Evolutionary conservation across 2,329 filamentous ascomycete species (phyloP), one percentile per base, ranked within the genome.

Genomic region (Leptographium radiaticola): DNA sequence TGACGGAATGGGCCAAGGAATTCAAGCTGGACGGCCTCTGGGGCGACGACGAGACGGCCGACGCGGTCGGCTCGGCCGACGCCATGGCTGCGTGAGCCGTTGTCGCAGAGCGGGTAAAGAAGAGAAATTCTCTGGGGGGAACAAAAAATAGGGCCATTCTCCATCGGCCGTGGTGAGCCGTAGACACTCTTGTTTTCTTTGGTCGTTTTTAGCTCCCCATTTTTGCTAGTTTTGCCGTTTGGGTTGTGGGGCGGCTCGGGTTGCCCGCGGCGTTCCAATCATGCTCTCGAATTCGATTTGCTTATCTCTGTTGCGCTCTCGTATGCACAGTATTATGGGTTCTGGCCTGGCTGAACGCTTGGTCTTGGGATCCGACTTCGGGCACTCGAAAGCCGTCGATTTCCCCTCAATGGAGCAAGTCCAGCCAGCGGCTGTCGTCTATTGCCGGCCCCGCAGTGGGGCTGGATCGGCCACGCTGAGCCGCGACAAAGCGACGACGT

Each of bases 1-100:
- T 97, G 53, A 87, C 85, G 12, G 84, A 94, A 67, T 95, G 91
- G 89, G 87, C 90, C 9, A 83, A 87, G 62, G 91, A 97, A 69
- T 97, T 98, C 71, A 90, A 91, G 73, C 76, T 98, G 10, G 93
- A 96, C 58, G 93, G 89, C 2, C 71, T 98, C 15, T 97, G 87
- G 86, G 89, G 87, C 12, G 83, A 89, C 65, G 81, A 65, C 31
- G 66, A 61, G 20, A 64, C 34, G 60, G 12, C 25, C 25, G 25
- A 25, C 5, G 25, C 5, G 16, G n/a, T 11, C 33, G 34, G 33
- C 11, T 9, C 33, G 10, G 51, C 44, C n/a, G 62, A 77, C 55
- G 72, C 69, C 51, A 80, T 81, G 78, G 69, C 76, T 66, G 72
- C 75, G 62, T 77, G 69, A 45, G 7, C 33, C 18, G 16, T 18